Evolutionary conservation across 2,329 filamentous ascomycete species (phyloP), one percentile per base, ranked within the genome.

Genomic region (Monilinia laxa): DNA sequence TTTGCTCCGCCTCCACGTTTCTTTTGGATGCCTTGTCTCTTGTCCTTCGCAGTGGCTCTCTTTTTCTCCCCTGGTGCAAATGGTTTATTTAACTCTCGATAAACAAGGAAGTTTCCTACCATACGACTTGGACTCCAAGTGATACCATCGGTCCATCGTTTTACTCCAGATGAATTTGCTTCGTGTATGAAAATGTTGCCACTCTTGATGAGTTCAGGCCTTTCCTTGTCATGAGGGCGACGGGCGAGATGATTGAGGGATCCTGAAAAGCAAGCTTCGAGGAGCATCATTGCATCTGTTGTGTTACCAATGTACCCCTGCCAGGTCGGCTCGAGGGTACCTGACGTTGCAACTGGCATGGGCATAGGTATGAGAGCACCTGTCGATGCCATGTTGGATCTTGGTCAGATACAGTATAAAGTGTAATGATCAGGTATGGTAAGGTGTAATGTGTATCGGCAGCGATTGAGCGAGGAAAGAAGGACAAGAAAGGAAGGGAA

Each of bases 71-170:
- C 91, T 0, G 91, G 90, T 2, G 89, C 87, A 71, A 93, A 93
- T 90, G 88, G 77, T 89, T 94, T 93, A 79, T 98, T 95, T 91
- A 99, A 97, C 77, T 99, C 95, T 40, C 95, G 87, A 76, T 99
- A 99, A 1, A 95, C 97, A 67, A 99, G 80, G 78, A 99, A 99
- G 80, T 95, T 98, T 63, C 95, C 95, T 0, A 95, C 96, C 2
- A 98, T 95, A 66, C 95, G 87, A 80, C 93, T 96, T 0, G 93
- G 93, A 72, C 91, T 96, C 93, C 93, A 97, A 9, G 90, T 89
- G 14, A 94, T 87, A 18, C 93, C 93, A 72, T 97, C 93, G 0
- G 93, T 97, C 93, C 93, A 97, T 66, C 93, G 85, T 80, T 96
- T 96, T 79, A 97, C 96, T 6, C 92, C 92, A 0, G 93, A 96